phyloP scores from a whole-genome alignment of 768 basidiomycete species.

The Phlegmacium glaucopus region DNA sequence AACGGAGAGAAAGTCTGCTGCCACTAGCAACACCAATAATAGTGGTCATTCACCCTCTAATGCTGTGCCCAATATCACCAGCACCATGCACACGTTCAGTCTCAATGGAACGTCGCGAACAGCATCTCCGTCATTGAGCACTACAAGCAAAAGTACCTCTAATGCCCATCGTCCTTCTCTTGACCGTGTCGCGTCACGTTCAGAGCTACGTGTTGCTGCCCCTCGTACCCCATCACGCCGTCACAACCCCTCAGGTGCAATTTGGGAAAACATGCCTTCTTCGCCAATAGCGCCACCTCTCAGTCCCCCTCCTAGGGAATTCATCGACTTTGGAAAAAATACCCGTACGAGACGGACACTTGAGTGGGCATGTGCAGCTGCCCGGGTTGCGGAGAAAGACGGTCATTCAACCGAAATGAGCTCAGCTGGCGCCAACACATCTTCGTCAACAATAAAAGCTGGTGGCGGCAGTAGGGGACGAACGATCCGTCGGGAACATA shows the following conservation, averaged over 20 bases:
- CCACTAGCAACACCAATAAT: conserved; percentile 14
- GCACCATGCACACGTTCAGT: conserved; percentile 24
- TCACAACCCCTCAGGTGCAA: conserved; percentile 32
- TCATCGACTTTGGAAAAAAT: conserved; percentile 44
- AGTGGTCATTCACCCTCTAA: conserved; percentile 15
- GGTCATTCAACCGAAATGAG: conserved; percentile 16
- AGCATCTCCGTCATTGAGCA: conserved; percentile 19
- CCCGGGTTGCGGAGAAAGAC: conserved; percentile 45
- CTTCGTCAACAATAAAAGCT: conserved; percentile 1
- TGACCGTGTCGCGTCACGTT: conserved; percentile 56
- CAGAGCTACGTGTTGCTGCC: conserved; percentile 41
- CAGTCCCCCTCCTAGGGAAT: conserved; percentile 48
- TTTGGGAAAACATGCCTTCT: conserved; percentile 60
- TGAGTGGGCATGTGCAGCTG: conserved; percentile 75
- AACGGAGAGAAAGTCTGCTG: conserved; percentile 55
- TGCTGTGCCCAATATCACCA: conserved; percentile 29
- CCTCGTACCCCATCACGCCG: conserved; percentile 39
- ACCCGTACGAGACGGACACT: conserved; percentile 51
- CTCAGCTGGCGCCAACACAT: conserved; percentile 16
- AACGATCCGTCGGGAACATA: conserved; percentile 2
- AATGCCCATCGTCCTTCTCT: conserved; percentile 41
- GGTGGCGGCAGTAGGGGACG: conserved; percentile 3
- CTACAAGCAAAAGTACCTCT: conserved; percentile 22
- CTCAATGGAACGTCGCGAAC: conserved; percentile 18
- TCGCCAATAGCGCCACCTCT: conserved; percentile 55